phyloP scores from a whole-genome alignment of 2,329 filamentous ascomycete genomes.

The Colletotrichum godetiae region DNA sequence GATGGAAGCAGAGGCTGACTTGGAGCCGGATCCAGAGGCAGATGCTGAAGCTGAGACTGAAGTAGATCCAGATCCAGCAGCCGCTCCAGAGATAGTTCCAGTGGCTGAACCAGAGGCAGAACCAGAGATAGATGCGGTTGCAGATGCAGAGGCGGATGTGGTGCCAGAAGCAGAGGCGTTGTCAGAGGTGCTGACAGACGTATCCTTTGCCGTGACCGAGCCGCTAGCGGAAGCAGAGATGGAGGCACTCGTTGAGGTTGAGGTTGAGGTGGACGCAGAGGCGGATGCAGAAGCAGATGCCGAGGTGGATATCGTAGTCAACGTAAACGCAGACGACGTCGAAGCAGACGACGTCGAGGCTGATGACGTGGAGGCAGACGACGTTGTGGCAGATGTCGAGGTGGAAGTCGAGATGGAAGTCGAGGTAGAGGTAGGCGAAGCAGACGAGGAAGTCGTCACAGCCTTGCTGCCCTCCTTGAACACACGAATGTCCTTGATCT shows the following conservation, averaged over 20 bases:
- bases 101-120: background rate
- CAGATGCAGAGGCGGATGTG: slow-evolving; percentile 31
- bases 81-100: background rate
- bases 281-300: background rate
- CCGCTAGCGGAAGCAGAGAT: background rate
- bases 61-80: slow-evolving; percentile 30
- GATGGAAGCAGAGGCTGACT: background rate
- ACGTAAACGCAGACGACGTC: too few relatives aligned
- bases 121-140: background rate
- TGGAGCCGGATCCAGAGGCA: background rate
- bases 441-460: slow-evolving; percentile 39
- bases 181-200: slow-evolving; percentile 42
- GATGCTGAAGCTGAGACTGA: background rate
- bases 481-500: slow-evolving; percentile 57
- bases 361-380: slow-evolving; percentile 43
- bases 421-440: background rate
- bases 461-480: slow-evolving; percentile 40
- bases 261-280: slow-evolving; percentile 22
- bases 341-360: slow-evolving; percentile 45
- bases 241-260: background rate
- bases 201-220: background rate
- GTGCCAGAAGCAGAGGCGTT: background rate
- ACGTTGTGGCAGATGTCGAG: background rate
- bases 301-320: slow-evolving; percentile 33
- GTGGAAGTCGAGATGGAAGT: background rate